Conservation (phyloP, 805 yeast species). For the Monosporozyma siamensis region DNA sequence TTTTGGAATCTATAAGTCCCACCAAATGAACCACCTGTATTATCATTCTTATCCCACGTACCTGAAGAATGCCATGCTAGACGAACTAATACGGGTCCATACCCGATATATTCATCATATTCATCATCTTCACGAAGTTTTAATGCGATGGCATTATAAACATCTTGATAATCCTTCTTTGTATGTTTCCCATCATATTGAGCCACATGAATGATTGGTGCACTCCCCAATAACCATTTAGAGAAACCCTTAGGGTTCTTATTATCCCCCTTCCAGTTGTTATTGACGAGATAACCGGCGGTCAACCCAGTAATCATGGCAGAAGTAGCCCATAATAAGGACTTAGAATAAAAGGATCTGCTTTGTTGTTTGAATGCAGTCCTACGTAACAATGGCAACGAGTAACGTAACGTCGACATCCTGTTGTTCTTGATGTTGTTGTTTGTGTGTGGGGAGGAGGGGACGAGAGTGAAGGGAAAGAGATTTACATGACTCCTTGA, state of each 20-base stretch:
- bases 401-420: neutral
- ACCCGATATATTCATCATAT: conserved; percentile 58
- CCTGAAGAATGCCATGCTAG: conserved; percentile 85
- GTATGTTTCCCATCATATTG: conserved; percentile 22
- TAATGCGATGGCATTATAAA: conserved; percentile 65
- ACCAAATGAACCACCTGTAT: conserved; percentile 61
- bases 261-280: conserved; percentile 12
- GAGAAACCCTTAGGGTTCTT: conserved; percentile 5
- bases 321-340: conserved; percentile 18
- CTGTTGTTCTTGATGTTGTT: too few relatives aligned
- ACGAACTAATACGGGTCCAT: conserved; percentile 71
- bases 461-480: too few relatives aligned
- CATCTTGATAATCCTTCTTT: conserved; percentile 48
- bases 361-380: neutral
- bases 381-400: neutral
- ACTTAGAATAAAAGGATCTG: neutral
- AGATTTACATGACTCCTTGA: too few relatives aligned
- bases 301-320: conserved; percentile 27
- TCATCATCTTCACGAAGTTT: conserved; percentile 46
- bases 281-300: conserved; percentile 13
- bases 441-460: too few relatives aligned
- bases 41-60: conserved; percentile 54
- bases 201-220: conserved; percentile 32
- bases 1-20: conserved; percentile 52
- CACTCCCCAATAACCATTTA: conserved; percentile 25